Evolutionary conservation across 2,329 filamentous ascomycete species (phyloP).

Genomic region (Neofusicoccum parvum): DNA sequence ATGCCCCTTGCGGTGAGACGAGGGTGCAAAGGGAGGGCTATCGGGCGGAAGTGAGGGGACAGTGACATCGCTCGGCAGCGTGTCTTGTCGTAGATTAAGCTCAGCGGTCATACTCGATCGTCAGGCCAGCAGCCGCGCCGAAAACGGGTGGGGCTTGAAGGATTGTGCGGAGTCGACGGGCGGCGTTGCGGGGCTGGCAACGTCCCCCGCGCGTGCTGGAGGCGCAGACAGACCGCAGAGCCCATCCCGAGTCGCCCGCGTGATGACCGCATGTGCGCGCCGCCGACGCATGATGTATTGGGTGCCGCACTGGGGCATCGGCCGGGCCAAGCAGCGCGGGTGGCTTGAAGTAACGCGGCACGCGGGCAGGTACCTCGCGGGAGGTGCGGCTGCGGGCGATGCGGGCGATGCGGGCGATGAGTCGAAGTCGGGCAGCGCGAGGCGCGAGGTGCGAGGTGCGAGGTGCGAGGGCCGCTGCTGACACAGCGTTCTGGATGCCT

Average conservation of each 20-base stretch:
- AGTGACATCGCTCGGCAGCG: background rate
- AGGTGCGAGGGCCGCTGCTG: background rate
- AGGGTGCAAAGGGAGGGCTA: background rate
- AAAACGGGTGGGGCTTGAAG: background rate
- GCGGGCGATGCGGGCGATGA: too few species aligned
- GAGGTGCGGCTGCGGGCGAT: too few species aligned
- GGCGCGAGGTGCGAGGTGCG: too few species aligned
- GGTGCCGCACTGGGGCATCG: background rate
- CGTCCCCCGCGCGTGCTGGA: too few species aligned
- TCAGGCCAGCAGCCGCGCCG: background rate
- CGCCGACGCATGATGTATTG: background rate
- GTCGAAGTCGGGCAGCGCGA: too few species aligned
- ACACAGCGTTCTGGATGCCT: background rate
- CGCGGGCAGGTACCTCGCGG: too few species aligned
- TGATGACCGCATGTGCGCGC: background rate
- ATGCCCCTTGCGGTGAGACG: background rate
- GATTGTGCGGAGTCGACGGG: slow-evolving; percentile 3
- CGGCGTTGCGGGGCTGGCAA: background rate
- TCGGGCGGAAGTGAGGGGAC: background rate
- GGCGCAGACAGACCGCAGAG: too few species aligned
- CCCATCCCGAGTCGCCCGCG: background rate
- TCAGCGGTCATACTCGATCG: background rate
- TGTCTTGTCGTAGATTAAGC: background rate
- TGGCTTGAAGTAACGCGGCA: background rate
- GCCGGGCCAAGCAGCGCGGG: slow-evolving; percentile 1